Base-by-base conservation (phyloP, 2,329 filamentous ascomycete species). In the Trichoderma arundinaceum region DNA sequence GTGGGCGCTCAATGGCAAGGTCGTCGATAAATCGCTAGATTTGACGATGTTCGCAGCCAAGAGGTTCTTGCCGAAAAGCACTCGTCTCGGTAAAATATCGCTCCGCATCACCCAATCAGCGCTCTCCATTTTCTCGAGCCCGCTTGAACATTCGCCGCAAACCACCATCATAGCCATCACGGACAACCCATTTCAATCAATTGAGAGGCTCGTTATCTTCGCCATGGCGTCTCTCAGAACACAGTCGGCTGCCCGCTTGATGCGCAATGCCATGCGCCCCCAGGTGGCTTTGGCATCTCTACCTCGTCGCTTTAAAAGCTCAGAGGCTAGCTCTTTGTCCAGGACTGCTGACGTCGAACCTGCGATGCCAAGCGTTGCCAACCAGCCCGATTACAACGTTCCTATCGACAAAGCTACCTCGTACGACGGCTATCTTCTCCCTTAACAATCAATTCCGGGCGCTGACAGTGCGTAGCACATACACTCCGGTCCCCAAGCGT, bases 341-440 rank as follows among this genome's bases (percentile, higher is more conserved):
- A 76, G 81, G 44, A 73, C 80, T 56, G 75, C 79, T 69, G 72
- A 77, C 66, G 76, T 74, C 69, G 75, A 76, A 62, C 75, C 77
- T 69, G 75, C 73, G 69, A 75, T 74, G 68, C 78, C 76, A 66
- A 71, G 71, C 70, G 83, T 67, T 70, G 83, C 68, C 49, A 92
- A 95, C 77, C 84, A 91, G 72, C 92, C 92, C 68, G 90, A 97
- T 76, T 97, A 96, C 77, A 85, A 86, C 70, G 90, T 90, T 49
- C 88, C 88, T 58, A 85, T 91, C 72, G 94, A 98, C 80, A 94
- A 93, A 80, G 91, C 91, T 69, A 96, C 92, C 70, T 97, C 94
- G 94, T 97, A 86, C 72, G 78, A 66, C 35, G 33, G 52, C 33
- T 49, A 17, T 19, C 5, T 15, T 28, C 17, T 15, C 4, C 33